phyloP scores from a whole-genome alignment of 352 stramenopile genomes.

The Aphanomyces euteiches region DNA sequence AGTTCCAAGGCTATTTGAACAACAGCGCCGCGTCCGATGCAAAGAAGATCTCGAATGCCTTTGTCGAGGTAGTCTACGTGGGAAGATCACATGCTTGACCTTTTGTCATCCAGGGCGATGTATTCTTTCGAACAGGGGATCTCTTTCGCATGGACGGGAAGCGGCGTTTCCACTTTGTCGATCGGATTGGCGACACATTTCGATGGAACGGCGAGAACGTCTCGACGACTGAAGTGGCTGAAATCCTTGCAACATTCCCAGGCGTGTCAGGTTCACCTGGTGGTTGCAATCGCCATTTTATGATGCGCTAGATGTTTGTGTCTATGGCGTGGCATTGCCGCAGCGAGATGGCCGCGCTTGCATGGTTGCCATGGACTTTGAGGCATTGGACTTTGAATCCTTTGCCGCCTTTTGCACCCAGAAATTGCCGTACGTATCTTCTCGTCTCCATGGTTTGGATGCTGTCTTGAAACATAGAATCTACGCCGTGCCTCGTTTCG shows the following conservation, averaged over 20 bases:
- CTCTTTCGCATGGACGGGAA: slow-evolving; percentile 77
- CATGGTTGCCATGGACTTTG: slow-evolving; percentile 80
- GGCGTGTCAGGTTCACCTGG: slow-evolving; percentile 44
- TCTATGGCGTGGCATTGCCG: slow-evolving; percentile 72
- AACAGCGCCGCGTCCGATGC: slow-evolving; percentile 71
- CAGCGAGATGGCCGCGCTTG: slow-evolving; percentile 76
- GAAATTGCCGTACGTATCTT: slow-evolving; percentile 36
- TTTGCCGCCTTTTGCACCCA: slow-evolving; percentile 54
- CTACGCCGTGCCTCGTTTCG: slow-evolving; percentile 82
- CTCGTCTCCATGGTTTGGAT: no score
- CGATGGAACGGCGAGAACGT: slow-evolving; percentile 94
- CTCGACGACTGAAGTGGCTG: slow-evolving; percentile 84
- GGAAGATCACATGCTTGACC: not conserved
- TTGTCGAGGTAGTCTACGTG: not conserved
- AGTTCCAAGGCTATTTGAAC: slow-evolving; percentile 88
- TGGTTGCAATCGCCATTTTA: no score
- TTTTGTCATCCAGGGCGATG: slow-evolving; percentile 48
- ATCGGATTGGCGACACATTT: slow-evolving; percentile 91
- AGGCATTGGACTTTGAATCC: slow-evolving; percentile 55
- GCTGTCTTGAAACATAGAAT: slow-evolving; percentile 30
- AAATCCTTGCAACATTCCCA: slow-evolving; percentile 71
- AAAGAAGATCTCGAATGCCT: slow-evolving; percentile 43
- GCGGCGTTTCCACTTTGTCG: slow-evolving; percentile 85
- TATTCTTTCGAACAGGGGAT: slow-evolving; percentile 89
- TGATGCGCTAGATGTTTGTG: slow-evolving; percentile 50